phyloP scores from a whole-genome alignment of 2,329 filamentous ascomycete species.

The Colletotrichum sp. region DNA sequence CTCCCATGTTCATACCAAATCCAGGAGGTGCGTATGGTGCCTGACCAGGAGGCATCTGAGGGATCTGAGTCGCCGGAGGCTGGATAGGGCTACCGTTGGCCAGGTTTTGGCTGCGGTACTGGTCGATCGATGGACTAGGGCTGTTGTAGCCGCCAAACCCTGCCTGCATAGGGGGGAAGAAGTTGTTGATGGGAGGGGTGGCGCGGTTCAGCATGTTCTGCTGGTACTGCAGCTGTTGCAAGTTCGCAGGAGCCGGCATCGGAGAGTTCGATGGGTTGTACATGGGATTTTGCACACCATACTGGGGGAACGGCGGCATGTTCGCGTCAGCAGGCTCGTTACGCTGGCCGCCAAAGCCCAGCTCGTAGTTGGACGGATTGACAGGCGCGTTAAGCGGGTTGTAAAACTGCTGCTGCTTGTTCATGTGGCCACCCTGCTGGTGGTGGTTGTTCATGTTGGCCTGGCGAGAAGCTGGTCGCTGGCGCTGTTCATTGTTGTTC shows the following conservation, averaged over 20 bases:
- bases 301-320: slow-evolving; percentile 54
- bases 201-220: slow-evolving; percentile 61
- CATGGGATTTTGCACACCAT: slow-evolving; percentile 55
- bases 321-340: slow-evolving; percentile 57
- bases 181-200: slow-evolving; percentile 59
- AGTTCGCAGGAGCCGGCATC: slow-evolving; percentile 49
- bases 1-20: slow-evolving; percentile 50
- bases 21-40: slow-evolving; percentile 52
- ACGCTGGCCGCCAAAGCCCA: slow-evolving; percentile 54
- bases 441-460: slow-evolving; percentile 49
- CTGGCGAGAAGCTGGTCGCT: slow-evolving; percentile 62
- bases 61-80: slow-evolving; percentile 42
- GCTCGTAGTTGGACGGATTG: slow-evolving; percentile 51
- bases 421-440: slow-evolving; percentile 44
- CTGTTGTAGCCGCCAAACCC: slow-evolving; percentile 59
- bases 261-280: slow-evolving; percentile 51
- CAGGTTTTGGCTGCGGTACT: slow-evolving; percentile 58
- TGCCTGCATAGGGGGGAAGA: slow-evolving; percentile 60
- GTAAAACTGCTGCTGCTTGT: slow-evolving; percentile 52
- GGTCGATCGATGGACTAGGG: slow-evolving; percentile 54
- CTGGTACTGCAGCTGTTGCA: slow-evolving; percentile 64
- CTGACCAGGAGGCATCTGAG: slow-evolving; percentile 46
- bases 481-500: slow-evolving; percentile 49
- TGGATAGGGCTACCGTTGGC: slow-evolving; percentile 57
- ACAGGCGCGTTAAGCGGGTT: slow-evolving; percentile 50